Conservation (phyloP, 495 filamentous ascomycete genomes). For the Collariella sp. region DNA sequence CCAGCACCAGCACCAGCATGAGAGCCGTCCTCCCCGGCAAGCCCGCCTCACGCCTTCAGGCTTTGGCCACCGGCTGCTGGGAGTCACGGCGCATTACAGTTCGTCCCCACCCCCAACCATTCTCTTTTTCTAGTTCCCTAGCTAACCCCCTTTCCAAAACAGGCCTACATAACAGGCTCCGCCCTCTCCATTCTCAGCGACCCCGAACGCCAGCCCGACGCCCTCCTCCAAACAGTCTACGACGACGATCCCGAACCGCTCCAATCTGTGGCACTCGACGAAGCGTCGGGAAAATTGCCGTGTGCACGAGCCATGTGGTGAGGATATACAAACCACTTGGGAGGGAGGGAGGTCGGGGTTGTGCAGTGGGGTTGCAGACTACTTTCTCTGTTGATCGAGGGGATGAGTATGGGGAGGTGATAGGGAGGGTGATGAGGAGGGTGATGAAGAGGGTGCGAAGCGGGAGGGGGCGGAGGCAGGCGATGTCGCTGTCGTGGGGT, state of each 20-base stretch:
- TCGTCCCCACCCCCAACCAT: conserved; percentile 19
- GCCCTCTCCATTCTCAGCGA: conserved; percentile 74
- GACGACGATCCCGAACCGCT: conserved; percentile 65
- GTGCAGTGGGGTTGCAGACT: conserved; percentile 43
- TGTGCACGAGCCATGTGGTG: conserved; percentile 53
- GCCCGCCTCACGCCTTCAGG: conserved; percentile 83
- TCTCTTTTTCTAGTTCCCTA: background rate
- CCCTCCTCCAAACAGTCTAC: conserved; percentile 84
- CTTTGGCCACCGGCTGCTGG: conserved; percentile 80
- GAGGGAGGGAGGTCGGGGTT: conserved; percentile 52
- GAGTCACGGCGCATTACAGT: conserved; percentile 72
- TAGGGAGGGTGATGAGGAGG: background rate
- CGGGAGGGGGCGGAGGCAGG: no score
- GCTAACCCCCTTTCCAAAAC: background rate
- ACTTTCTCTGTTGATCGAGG: conserved; percentile 29
- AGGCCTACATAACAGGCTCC: conserved; percentile 86
- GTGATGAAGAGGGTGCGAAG: background rate
- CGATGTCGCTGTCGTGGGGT: conserved; percentile 77
- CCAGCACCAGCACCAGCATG: conserved; percentile 30
- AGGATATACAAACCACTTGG: conserved; percentile 72
- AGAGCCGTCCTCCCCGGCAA: conserved; percentile 81
- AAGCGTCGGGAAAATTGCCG: conserved; percentile 75
- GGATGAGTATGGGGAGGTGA: background rate
- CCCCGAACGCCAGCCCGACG: no score
- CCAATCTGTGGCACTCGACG: conserved; percentile 67